phyloP scores from a whole-genome alignment of 129 eudicot genomes.

The carrot (Daucus carota) region DH1_v3.0 NC_030386.2:25004501-25005000 shows the following conservation, averaged over 20 bases:
- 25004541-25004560: neutral
- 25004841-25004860: neutral
- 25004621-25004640: neutral
- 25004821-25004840: neutral
- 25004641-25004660: neutral
- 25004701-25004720: neutral
- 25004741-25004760: neutral
- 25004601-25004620: neutral
- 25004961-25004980: conserved; percentile 72
- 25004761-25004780: neutral
- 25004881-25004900: conserved; percentile 64
- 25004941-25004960: conserved; percentile 66
- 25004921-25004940: conserved; percentile 71
- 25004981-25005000: conserved; percentile 71
- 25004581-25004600: neutral
- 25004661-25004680: neutral
- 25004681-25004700: neutral
- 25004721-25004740: neutral
- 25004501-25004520: neutral
- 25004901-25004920: conserved; percentile 63
- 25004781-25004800: neutral
- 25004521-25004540: neutral
- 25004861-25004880: neutral
- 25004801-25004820: neutral
- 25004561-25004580: neutral